These are phyloP conservation scores for Ambrosiella beaveri DNA, from an alignment of 2,329 filamentous ascomycete species.

Conservation along the genomic window DNA sequence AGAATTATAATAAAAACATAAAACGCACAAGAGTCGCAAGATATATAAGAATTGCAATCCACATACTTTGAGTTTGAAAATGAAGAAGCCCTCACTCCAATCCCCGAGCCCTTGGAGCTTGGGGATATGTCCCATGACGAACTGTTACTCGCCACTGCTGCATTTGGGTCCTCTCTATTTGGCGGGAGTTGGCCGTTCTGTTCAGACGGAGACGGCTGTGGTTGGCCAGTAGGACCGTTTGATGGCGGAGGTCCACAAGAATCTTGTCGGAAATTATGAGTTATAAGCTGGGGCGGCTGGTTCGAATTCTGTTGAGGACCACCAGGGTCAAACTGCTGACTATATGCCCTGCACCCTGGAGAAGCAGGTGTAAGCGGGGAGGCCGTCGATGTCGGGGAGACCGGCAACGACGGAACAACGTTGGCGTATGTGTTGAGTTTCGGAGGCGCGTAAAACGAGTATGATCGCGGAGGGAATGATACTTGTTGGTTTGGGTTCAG, in stretches of 20 bases:
- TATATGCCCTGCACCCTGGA: slow-evolving; percentile 6
- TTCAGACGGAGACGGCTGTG: background rate
- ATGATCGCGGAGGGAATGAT: slow-evolving; percentile 8
- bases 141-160: slow-evolving; percentile 1
- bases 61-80: slow-evolving; percentile 10
- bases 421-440: slow-evolving; percentile 3
- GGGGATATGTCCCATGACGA: slow-evolving; percentile 5
- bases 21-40: background rate
- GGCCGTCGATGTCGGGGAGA: slow-evolving; percentile 4
- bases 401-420: slow-evolving; percentile 3
- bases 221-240: background rate
- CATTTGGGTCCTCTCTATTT: slow-evolving; percentile 4
- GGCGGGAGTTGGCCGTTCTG: slow-evolving; percentile 3
- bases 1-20: background rate
- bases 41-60: background rate
- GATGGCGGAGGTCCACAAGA: background rate
- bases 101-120: background rate
- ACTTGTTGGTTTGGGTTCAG: background rate
- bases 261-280: slow-evolving; percentile 5
- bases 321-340: slow-evolving; percentile 7
- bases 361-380: slow-evolving; percentile 2
- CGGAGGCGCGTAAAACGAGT: slow-evolving; percentile 7
- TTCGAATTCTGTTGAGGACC: background rate
- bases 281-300: slow-evolving; percentile 3
- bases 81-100: slow-evolving; percentile 7